phyloP scores from a whole-genome alignment of 768 basidiomycete genomes.

The Pulveroboletus sp. region DNA sequence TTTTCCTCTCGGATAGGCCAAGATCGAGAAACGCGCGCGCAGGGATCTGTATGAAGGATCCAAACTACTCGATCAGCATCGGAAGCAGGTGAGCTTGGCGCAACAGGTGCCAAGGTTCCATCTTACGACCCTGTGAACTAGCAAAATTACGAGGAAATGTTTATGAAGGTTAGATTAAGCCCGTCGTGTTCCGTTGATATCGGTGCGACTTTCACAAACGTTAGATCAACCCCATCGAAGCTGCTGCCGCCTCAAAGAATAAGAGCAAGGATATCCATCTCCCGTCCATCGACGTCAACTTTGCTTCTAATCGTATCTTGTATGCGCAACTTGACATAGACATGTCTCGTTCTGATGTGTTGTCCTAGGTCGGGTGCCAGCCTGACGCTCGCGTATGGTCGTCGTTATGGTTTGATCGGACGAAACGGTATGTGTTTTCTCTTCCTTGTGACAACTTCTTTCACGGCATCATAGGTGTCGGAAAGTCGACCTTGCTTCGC shows the following conservation, averaged over 20 bases:
- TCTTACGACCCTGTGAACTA: conserved; percentile 29
- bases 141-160: conserved; percentile 99
- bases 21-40: conserved; percentile 93
- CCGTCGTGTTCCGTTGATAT: neutral
- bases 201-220: neutral
- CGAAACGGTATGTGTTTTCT: conserved; percentile 57
- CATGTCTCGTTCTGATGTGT: conserved; percentile 3
- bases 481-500: conserved; percentile 93
- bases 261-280: conserved; percentile 98
- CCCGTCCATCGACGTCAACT: conserved; percentile 92
- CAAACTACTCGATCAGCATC: conserved; percentile 88
- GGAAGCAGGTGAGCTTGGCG: conserved; percentile 65
- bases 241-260: conserved; percentile 72
- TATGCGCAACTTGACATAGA: conserved; percentile 28
- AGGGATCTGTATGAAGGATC: conserved; percentile 94
- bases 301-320: conserved; percentile 93
- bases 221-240: conserved; percentile 91
- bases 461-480: conserved; percentile 57
- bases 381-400: conserved; percentile 83
- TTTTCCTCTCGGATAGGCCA: conserved; percentile 53
- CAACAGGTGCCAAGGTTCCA: neutral
- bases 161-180: conserved; percentile 77
- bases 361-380: conserved; percentile 71
- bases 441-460: neutral
- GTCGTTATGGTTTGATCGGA: conserved; percentile 90